phyloP scores from a whole-genome alignment of 1,139 yeast genomes.

The Geotrichum australiense region DNA sequence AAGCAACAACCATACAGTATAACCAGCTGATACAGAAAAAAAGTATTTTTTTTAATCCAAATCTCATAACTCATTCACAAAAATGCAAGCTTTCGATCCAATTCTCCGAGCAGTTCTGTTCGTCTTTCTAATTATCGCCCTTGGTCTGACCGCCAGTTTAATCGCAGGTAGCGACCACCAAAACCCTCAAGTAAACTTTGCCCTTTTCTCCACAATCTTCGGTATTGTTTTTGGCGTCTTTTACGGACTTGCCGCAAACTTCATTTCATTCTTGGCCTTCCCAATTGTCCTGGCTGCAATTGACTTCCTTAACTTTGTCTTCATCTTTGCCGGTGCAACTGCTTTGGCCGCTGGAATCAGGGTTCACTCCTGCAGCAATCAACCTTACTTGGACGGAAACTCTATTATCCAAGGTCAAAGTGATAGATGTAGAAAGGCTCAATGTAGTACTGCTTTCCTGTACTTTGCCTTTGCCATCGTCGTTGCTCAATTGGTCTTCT shows the following conservation, averaged over 20 bases:
- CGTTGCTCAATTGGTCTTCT: conserved; percentile 59
- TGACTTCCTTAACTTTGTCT: conserved; percentile 83
- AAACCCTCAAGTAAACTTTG: conserved; percentile 84
- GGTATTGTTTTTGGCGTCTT: conserved; percentile 73
- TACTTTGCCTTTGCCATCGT: conserved; percentile 78
- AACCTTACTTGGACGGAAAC: conserved; percentile 55
- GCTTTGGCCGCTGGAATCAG: conserved; percentile 88
- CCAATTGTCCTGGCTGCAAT: conserved; percentile 66
- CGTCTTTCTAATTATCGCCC: conserved; percentile 62
- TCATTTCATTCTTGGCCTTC: conserved; percentile 76
- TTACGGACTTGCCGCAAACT: conserved; percentile 74
- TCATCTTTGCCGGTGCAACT: conserved; percentile 90
- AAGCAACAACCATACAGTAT: no score
- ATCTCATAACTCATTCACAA: no score
- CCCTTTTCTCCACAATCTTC: conserved; percentile 78
- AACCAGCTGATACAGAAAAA: no score
- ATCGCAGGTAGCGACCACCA: conserved; percentile 52
- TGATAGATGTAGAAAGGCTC: conserved; percentile 92
- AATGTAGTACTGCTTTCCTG: conserved; percentile 84
- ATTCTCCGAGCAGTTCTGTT: conserved; percentile 69
- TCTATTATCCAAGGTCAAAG: conserved; percentile 64
- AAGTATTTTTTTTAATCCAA: no score
- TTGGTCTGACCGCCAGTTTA: conserved; percentile 81
- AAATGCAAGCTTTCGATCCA: no score
- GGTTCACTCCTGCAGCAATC: conserved; percentile 76